Evolutionary conservation across 1,284 basidiomycete genomes (phyloP).

Genomic region (Ceratobasidium sp.): DNA sequence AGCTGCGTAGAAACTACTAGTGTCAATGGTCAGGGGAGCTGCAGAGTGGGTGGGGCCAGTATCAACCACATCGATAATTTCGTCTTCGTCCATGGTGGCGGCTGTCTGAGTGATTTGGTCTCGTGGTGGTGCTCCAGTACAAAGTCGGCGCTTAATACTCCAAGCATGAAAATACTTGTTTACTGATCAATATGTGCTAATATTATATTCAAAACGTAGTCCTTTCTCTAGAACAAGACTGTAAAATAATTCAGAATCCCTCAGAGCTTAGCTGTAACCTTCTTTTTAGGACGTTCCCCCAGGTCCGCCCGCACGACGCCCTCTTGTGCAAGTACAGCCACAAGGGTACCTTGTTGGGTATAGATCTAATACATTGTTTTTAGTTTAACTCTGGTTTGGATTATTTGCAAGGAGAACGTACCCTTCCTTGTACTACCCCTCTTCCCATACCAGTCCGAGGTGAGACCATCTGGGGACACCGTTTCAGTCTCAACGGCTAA

Average conservation of each 20-base stretch:
- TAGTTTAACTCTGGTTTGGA: conserved; percentile 1
- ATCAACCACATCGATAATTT: conserved; percentile 40
- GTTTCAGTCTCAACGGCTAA: neutral
- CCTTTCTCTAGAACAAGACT: conserved; percentile 10
- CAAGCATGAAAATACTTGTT: too few relatives aligned
- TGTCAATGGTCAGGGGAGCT: conserved; percentile 34
- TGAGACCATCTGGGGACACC: conserved; percentile 67
- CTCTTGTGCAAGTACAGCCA: conserved; percentile 87
- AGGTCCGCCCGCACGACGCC: conserved; percentile 72
- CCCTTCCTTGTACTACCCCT: conserved; percentile 79
- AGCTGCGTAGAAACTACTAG: conserved; percentile 35
- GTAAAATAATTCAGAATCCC: neutral
- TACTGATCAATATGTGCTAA: neutral
- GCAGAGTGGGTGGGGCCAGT: conserved; percentile 7
- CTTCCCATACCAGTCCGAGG: conserved; percentile 79
- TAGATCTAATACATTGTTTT: conserved; percentile 70
- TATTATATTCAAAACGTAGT: neutral
- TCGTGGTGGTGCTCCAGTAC: conserved; percentile 18
- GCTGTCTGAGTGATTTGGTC: neutral
- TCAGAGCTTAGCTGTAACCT: conserved; percentile 62
- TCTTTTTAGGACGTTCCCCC: conserved; percentile 55
- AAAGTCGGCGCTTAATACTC: neutral
- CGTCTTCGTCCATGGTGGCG: conserved; percentile 38
- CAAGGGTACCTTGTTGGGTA: conserved; percentile 74
- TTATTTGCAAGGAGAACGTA: conserved; percentile 52